A percentile compares a stretch with the other conserved stretches of the same genome.
phyloP scores from a whole-genome alignment of 179 eudicot species.

The Beta lomatogona region DNA sequence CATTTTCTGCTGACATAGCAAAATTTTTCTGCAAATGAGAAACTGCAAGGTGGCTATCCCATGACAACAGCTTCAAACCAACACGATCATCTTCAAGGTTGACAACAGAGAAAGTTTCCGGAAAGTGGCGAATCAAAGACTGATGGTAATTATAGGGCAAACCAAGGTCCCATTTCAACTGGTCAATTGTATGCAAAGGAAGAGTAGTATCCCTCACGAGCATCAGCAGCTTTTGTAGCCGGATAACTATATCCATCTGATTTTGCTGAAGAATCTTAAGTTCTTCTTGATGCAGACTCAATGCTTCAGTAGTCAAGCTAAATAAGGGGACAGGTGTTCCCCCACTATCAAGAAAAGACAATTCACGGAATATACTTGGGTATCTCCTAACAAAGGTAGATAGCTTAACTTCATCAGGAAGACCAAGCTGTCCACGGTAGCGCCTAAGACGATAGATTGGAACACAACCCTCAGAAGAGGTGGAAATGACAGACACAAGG shows the following conservation, averaged over 20 bases:
- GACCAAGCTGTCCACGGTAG: conserved; percentile 55
- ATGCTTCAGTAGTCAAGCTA: conserved; percentile 55
- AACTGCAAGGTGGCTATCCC: conserved; percentile 60
- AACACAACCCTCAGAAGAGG: conserved; percentile 43
- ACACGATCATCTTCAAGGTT: conserved; percentile 64
- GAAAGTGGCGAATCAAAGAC: conserved; percentile 40
- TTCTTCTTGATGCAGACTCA: conserved; percentile 47
- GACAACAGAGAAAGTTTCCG: conserved; percentile 51
- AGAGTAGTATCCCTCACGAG: conserved; percentile 55
- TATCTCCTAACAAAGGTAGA: conserved; percentile 73
- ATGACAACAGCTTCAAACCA: conserved; percentile 63
- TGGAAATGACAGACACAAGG: conserved; percentile 57
- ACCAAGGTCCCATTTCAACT: conserved; percentile 89
- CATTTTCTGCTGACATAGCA: conserved; percentile 30
- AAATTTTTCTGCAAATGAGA: conserved; percentile 60
- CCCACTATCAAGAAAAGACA: conserved; percentile 55
- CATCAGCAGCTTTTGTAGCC: conserved; percentile 78
- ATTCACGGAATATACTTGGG: conserved; percentile 70
- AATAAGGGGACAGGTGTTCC: conserved; percentile 84
- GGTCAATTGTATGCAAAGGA: conserved; percentile 80
- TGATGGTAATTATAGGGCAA: conserved; percentile 68
- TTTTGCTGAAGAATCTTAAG: conserved; percentile 33
- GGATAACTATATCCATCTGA: conserved; percentile 50
- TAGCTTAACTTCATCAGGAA: conserved; percentile 61
- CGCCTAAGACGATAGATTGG: conserved; percentile 67